Conservation (phyloP, 1,284 basidiomycete genomes). For the Rhizopogon hawkerae region DNA sequence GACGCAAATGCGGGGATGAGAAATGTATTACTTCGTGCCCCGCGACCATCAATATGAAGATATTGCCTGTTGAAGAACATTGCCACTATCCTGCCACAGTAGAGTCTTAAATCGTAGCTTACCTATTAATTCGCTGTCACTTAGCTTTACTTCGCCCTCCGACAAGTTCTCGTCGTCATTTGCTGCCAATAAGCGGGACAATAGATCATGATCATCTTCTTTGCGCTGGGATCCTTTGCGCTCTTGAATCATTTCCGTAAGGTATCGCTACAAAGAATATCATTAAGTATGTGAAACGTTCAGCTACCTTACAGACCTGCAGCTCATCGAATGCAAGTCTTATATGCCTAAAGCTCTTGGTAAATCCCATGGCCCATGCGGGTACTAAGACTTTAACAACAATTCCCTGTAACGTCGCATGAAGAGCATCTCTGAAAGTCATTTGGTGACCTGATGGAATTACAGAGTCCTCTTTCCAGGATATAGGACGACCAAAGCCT, state of each 20-base stretch:
- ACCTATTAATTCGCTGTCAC: conserved; percentile 45
- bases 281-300: neutral
- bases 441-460: conserved; percentile 41
- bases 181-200: conserved; percentile 46
- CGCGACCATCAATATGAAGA: conserved; percentile 51
- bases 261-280: neutral
- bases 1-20: neutral
- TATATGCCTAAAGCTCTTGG: conserved; percentile 30
- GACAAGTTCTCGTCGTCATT: conserved; percentile 24
- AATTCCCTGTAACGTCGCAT: conserved; percentile 37
- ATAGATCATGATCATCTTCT: conserved; percentile 39
- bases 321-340: conserved; percentile 41
- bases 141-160: conserved; percentile 29
- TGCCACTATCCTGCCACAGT: neutral
- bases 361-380: conserved; percentile 35
- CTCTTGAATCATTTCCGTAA: conserved; percentile 42
- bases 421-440: conserved; percentile 50
- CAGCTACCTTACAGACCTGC: conserved; percentile 27
- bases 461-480: conserved; percentile 39
- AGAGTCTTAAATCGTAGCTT: conserved; percentile 4
- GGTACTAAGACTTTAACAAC: conserved; percentile 39
- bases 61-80: conserved; percentile 35
- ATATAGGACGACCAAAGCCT: conserved; percentile 46
- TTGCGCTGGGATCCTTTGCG: conserved; percentile 33
- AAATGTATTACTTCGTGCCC: conserved; percentile 44